Base-by-base conservation (phyloP, 345 rosid species). In the Noccaea caerulescens region DNA sequence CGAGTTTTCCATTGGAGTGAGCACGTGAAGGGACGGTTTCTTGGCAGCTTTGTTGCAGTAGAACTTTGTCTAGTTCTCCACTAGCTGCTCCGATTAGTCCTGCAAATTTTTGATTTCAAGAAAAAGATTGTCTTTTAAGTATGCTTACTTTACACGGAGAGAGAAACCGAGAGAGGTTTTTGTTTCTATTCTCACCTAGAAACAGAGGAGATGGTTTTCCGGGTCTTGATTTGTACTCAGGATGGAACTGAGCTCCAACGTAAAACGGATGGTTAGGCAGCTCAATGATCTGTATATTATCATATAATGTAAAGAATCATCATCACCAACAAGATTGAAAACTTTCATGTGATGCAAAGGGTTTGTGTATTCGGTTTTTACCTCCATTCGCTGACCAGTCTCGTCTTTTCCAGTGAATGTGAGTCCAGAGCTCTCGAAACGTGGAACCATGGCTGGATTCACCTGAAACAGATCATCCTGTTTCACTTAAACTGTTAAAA, bases 141-240 rank as follows among this genome's bases (percentile, higher is more conserved):
- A 20, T 36, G 55, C 1, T 1, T 27, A 4, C 30, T 33, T 58
- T 38, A 36, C 25, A 45, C 4, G 0, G 49, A 27, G 50, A n/a
- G 42, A 60, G 10, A 20, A 46, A 11, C 36, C 63, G 56, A 49
- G 43, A 4, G 44, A 65, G 38, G 25, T 23, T 37, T 42, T 61
- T 42, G 25, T 13, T 50, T 56, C 42, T 56, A n/a, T 34, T 58
- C 80, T 58, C 80, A 94, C 99, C 99, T 82, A 85, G 75, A 76
- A 94, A 94, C 57, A 86, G 66, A 66, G 99, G 84, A 57, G 99
- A 94, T 42, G 99, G 95, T 52, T 89, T 86, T 76, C 90, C 95
- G 0, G 99, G 98, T 71, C 98, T 91, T 58, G 98, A 94, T 79
- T 89, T 94, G 69, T 85, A 94, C 80, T 94, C 99, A 0, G 99